Evolutionary conservation across 352 stramenopile genomes (phyloP).

Genomic region (Globisporangium nodosum): DNA sequence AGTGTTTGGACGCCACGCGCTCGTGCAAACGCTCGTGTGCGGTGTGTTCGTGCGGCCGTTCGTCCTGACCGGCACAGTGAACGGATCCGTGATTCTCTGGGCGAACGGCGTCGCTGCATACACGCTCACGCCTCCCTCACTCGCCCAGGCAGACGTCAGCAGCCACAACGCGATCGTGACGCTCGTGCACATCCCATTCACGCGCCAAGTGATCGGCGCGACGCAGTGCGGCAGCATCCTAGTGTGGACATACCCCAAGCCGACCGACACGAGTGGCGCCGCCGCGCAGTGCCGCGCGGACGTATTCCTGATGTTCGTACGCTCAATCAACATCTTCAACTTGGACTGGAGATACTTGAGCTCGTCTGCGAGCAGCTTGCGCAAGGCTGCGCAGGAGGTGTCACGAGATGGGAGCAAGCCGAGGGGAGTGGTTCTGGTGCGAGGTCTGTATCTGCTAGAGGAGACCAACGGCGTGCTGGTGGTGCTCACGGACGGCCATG

Average conservation of each 20-base stretch:
- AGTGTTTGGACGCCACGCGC: conserved; percentile 58
- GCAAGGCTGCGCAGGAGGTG: background rate
- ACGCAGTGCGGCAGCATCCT: conserved; percentile 27
- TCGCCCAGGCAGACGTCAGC: background rate
- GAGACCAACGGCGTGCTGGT: conserved; percentile 20
- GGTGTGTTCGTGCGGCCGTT: conserved; percentile 35
- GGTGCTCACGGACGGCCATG: conserved; percentile 14
- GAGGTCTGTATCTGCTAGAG: conserved; percentile 16
- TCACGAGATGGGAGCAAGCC: no score
- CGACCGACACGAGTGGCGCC: background rate
- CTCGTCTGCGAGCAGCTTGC: conserved; percentile 4
- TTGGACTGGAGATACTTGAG: conserved; percentile 10
- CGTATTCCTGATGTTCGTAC: conserved; percentile 29
- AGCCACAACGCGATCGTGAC: conserved; percentile 22
- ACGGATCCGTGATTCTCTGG: conserved; percentile 50
- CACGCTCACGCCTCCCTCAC: conserved; percentile 17
- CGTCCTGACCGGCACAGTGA: conserved; percentile 45
- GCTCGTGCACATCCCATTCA: conserved; percentile 28
- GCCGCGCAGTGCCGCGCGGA: conserved; percentile 17
- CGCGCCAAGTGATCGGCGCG: conserved; percentile 35
- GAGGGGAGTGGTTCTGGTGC: background rate
- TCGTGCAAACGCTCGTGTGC: conserved; percentile 44
- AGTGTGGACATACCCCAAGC: conserved; percentile 28
- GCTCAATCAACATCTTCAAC: conserved; percentile 11
- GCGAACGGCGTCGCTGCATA: conserved; percentile 44